Evolutionary conservation across 305 asterid species (phyloP).

Genomic region (Caryopteris hybrid): DNA sequence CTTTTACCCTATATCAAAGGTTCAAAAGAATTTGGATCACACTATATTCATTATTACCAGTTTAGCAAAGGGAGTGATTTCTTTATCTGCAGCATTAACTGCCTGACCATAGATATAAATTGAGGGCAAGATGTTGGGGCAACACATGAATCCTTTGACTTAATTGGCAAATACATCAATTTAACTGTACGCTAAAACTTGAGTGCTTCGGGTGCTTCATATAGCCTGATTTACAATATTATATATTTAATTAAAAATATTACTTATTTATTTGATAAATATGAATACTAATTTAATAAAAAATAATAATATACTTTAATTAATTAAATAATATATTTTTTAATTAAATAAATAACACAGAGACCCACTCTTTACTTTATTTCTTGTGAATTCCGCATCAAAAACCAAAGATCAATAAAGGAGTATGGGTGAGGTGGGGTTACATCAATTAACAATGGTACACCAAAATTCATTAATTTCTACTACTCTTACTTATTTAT

Average conservation of each 20-base stretch:
- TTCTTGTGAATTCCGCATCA: not conserved
- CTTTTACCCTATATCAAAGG: too few species aligned
- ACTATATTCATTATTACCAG: not conserved
- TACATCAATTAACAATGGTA: not conserved
- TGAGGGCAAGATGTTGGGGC: not conserved
- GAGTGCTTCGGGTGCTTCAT: too few species aligned
- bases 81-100: not conserved
- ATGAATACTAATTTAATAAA: too few species aligned
- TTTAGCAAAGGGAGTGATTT: not conserved
- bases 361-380: too few species aligned
- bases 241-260: too few species aligned
- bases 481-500: not conserved
- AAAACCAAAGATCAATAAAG: not conserved
- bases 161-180: too few species aligned
- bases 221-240: too few species aligned
- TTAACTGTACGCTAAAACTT: too few species aligned
- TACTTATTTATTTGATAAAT: too few species aligned
- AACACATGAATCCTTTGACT: not conserved
- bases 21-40: not conserved
- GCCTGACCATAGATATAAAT: not conserved
- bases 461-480: not conserved
- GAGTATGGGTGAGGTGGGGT: constrained; percentile 5
- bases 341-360: too few species aligned
- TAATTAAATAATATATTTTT: too few species aligned
- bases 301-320: too few species aligned